phyloP scores from a whole-genome alignment of 768 basidiomycete genomes.

The Mycena polygramma region DNA sequence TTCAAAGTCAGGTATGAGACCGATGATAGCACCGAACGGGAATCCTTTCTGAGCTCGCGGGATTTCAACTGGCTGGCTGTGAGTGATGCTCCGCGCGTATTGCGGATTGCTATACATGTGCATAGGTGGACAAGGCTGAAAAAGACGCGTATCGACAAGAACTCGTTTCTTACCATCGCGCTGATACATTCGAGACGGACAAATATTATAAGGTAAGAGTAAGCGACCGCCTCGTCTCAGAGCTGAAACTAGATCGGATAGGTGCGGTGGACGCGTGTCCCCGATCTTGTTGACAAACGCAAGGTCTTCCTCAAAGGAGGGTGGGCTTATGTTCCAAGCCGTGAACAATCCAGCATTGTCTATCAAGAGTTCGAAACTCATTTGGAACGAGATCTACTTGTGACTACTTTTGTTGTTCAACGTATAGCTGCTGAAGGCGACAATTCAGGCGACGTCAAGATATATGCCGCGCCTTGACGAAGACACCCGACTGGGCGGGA shows the following conservation, averaged over 20 bases:
- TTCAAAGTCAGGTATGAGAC: constrained; percentile 87
- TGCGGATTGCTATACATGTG: constrained; percentile 14
- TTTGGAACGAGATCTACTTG: constrained; percentile 83
- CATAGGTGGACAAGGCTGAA: constrained; percentile 72
- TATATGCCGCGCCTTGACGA: constrained; percentile 93
- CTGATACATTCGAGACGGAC: constrained; percentile 59
- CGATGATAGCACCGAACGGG: constrained; percentile 69
- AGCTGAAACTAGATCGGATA: constrained; percentile 45
- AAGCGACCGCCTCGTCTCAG: constrained; percentile 1
- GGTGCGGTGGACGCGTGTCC: constrained; percentile 98
- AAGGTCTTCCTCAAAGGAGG: constrained; percentile 83
- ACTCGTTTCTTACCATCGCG: constrained; percentile 58
- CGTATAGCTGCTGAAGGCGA: constrained; percentile 4
- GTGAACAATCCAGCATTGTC: constrained; percentile 86
- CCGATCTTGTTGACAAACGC: constrained; percentile 89
- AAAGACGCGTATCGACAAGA: constrained; percentile 60
- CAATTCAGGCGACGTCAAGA: constrained; percentile 82
- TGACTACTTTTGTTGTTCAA: constrained; percentile 47
- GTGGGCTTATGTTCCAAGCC: constrained; percentile 88
- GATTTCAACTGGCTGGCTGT: constrained; percentile 79
- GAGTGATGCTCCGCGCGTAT: constrained; percentile 34
- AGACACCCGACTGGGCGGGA: constrained; percentile 90
- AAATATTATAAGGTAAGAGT: constrained; percentile 81
- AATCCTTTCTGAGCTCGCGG: constrained; percentile 72
- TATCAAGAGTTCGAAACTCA: constrained; percentile 86